A percentile compares a stretch with the other conserved stretches of the same genome.
phyloP scores from a whole-genome alignment of 371 early-diverging fungal species.

The Lichtheimia corymbifera region DNA sequence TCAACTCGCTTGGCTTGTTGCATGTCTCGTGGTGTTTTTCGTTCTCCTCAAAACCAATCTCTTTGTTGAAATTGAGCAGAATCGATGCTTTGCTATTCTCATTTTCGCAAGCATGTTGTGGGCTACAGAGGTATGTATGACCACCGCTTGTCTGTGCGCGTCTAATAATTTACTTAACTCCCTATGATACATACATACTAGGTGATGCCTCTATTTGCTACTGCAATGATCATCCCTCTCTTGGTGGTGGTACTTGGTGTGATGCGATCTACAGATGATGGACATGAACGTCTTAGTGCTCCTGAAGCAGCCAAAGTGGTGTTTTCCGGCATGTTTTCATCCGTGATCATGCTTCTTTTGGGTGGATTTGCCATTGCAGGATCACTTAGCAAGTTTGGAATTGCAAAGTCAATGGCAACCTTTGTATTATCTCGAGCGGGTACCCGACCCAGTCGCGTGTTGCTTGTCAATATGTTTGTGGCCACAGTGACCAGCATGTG shows the following conservation, averaged over 20 bases:
- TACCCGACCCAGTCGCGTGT: conserved; percentile 76
- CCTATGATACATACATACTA: conserved; percentile 28
- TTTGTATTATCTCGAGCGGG: conserved; percentile 88
- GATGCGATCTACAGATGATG: conserved; percentile 63
- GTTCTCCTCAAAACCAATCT: conserved; percentile 48
- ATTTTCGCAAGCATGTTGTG: conserved; percentile 87
- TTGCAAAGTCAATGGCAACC: conserved; percentile 90
- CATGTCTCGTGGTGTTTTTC: conserved; percentile 59
- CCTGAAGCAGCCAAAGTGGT: conserved; percentile 68
- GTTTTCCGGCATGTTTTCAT: conserved; percentile 80
- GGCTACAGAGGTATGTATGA: conserved; percentile 82
- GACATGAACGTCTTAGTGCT: conserved; percentile 46
- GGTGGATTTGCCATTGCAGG: conserved; percentile 85
- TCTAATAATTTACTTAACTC: not conserved
- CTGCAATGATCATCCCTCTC: conserved; percentile 87
- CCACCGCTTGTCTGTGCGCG: not conserved
- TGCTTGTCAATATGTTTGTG: conserved; percentile 93
- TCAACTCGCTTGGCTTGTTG: conserved; percentile 32
- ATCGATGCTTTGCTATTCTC: conserved; percentile 87
- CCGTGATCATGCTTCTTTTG: conserved; percentile 81
- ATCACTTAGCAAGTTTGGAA: conserved; percentile 83
- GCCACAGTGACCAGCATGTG: conserved; percentile 96
- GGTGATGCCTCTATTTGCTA: conserved; percentile 92
- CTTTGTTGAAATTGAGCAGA: conserved; percentile 68
- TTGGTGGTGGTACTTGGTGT: conserved; percentile 84